A percentile compares a stretch with the other conserved stretches of the same genome.
phyloP scores from a whole-genome alignment of 73 alveolate genomes.

The Uronychia setigera region DNA sequence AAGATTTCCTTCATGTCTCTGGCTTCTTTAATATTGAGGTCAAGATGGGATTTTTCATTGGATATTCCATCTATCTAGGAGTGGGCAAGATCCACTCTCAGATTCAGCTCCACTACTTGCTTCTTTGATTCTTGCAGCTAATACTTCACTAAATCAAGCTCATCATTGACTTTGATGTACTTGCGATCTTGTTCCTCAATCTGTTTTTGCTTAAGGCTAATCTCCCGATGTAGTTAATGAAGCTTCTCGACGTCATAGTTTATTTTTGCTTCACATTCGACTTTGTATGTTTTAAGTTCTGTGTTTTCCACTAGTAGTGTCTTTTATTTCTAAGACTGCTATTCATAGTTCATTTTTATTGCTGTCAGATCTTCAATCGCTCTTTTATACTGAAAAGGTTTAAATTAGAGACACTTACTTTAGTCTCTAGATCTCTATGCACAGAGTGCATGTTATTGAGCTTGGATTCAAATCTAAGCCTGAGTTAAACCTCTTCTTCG shows the following conservation, averaged over 20 bases:
- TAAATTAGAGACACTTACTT: not conserved
- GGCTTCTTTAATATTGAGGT: slow-evolving; percentile 24
- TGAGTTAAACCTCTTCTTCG: slow-evolving; percentile 76
- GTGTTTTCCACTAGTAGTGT: slow-evolving; percentile 27
- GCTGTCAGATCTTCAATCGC: slow-evolving; percentile 32
- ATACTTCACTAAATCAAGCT: slow-evolving; percentile 31
- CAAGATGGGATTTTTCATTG: slow-evolving; percentile 36
- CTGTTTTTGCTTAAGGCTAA: slow-evolving; percentile 9
- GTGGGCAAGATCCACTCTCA: slow-evolving; percentile 30
- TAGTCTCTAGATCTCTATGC: slow-evolving; percentile 62
- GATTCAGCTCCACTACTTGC: slow-evolving; percentile 38
- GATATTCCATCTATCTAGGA: slow-evolving; percentile 18
- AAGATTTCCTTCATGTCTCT: slow-evolving; percentile 25
- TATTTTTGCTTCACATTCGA: slow-evolving; percentile 32
- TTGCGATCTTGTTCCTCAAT: slow-evolving; percentile 30
- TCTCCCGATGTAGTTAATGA: slow-evolving; percentile 27
- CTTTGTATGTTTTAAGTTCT: slow-evolving; percentile 32
- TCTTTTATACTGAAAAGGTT: slow-evolving; percentile 36
- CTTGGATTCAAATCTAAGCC: slow-evolving; percentile 69
- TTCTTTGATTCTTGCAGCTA: slow-evolving; percentile 32
- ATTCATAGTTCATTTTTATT: slow-evolving; percentile 13
- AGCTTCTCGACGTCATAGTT: slow-evolving; percentile 30
- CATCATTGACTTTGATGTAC: slow-evolving; percentile 23
- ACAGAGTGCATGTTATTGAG: slow-evolving; percentile 71
- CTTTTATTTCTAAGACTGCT: slow-evolving; percentile 1